Evolutionary conservation across 2,329 filamentous ascomycete genomes (phyloP), one percentile per base, ranked within the genome.

Genomic region (Domatiomyces catenatus): DNA sequence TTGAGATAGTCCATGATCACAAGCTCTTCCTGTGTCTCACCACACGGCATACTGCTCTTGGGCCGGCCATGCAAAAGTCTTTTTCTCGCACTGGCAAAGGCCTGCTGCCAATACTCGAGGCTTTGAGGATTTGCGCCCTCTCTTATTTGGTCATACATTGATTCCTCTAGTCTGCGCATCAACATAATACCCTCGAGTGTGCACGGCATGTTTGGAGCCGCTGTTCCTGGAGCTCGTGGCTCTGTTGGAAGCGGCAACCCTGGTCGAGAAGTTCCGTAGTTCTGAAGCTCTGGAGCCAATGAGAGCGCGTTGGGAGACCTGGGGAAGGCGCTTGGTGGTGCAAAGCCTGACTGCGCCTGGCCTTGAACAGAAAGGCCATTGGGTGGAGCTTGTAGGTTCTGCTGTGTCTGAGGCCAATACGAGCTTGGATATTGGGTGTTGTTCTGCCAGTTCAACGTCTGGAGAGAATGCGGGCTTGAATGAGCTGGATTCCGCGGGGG

Each of bases 1-100:
- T 39, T 54, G 19, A 60, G 47, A 44, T 58, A 56, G 12, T 51
- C 51, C 52, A 60, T 52, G 42, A 60, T 58, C 7, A 51, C 56
- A 8, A 42, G 44, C 44, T 60, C 58, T 36, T 60, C 58, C 24
- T 50, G 49, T 4, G 50, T 54, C 17, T 60, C 56, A 6, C 56
- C 56, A 17, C 52, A 54, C 15, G 50, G 50, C 44, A 56, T 48
- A 26, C 43, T 42, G n/a, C 55, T 56, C 19, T 51, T 24, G 18
- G 51, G 48, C 10, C 50, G 51, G 10, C 58, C 58, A 43, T 60
- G 56, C 2, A 60, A 50, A 44, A 57, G 46, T 17, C 56, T 51
- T 19, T 52, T 47, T 46, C 55, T 54, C n/a, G 53, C 58, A 36
- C 56, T 58, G 1, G 48, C 51, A 48, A 60, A 60, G 24, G 58